Evolutionary conservation across 2,329 filamentous ascomycete species (phyloP).

Genomic region (Penicillium sclerotigenum): DNA sequence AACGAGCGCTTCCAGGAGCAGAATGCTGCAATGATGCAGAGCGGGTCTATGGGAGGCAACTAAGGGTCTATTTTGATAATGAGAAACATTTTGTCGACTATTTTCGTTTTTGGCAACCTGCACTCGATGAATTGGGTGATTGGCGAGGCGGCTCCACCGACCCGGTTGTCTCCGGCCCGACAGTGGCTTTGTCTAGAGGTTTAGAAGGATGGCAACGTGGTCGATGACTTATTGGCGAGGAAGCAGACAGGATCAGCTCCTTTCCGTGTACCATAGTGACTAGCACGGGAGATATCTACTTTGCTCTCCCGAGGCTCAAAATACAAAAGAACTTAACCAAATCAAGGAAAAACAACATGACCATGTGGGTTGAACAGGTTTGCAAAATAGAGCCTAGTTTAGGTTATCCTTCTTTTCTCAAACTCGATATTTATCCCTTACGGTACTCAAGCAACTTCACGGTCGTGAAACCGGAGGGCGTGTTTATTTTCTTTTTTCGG

Average conservation of each 20-base stretch:
- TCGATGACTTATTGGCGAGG: conserved; percentile 9
- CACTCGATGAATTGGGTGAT: not conserved
- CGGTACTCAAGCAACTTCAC: not conserved
- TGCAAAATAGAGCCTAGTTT: not conserved
- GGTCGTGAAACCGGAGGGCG: not conserved
- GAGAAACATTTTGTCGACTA: not conserved
- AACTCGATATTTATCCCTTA: not conserved
- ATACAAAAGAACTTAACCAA: not conserved
- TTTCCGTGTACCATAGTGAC: conserved; percentile 27
- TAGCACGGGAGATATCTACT: conserved; percentile 13
- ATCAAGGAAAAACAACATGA: not conserved
- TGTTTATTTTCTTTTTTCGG: not conserved
- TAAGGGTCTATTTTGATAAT: not conserved
- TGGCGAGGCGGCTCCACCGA: not conserved
- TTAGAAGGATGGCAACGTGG: not conserved
- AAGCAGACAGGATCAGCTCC: conserved; percentile 9
- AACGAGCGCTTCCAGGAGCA: conserved; percentile 84
- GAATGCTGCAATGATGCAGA: conserved; percentile 65
- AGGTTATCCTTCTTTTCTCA: not conserved
- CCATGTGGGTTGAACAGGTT: not conserved
- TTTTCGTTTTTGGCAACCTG: not conserved
- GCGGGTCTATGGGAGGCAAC: conserved; percentile 49
- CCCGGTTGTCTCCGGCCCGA: not conserved
- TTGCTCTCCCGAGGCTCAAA: conserved; percentile 7
- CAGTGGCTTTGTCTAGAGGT: not conserved